Evolutionary conservation across 768 basidiomycete species (phyloP).

Genomic region (Tricholoma matsutake): DNA sequence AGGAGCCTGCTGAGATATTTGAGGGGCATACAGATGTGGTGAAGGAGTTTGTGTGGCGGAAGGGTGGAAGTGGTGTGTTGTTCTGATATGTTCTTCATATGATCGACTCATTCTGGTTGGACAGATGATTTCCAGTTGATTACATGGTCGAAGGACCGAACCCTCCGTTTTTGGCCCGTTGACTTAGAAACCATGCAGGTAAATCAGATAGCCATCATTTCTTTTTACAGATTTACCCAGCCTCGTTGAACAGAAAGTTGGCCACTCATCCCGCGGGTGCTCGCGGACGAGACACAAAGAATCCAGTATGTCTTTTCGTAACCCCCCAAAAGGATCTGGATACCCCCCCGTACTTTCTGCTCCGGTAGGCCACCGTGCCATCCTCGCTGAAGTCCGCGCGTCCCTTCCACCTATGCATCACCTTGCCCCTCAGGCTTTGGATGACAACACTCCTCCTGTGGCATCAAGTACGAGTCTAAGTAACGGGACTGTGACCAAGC

Average conservation of each 20-base stretch:
- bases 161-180: conserved; percentile 88
- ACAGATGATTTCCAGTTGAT: conserved; percentile 57
- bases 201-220: conserved; percentile 5
- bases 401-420: conserved; percentile 12
- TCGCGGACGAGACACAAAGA: conserved; percentile 24
- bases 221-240: conserved; percentile 8
- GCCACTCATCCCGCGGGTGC: conserved; percentile 35
- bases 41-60: conserved; percentile 97
- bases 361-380: conserved; percentile 62
- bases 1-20: conserved; percentile 65
- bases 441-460: neutral
- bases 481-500: neutral
- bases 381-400: conserved; percentile 70
- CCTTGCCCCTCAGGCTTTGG: conserved; percentile 4
- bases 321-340: conserved; percentile 40
- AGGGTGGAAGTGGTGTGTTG: conserved; percentile 49
- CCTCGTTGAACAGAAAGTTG: conserved; percentile 42
- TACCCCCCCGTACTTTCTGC: conserved; percentile 54
- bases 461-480: neutral
- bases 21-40: conserved; percentile 92
- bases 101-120: neutral
- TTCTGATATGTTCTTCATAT: neutral
- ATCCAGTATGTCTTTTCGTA: conserved; percentile 49
- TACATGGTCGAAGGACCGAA: conserved; percentile 84
- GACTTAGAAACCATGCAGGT: conserved; percentile 69